Evolutionary conservation across 495 filamentous ascomycete species (phyloP).

Genomic region (Xylaria venustula): DNA sequence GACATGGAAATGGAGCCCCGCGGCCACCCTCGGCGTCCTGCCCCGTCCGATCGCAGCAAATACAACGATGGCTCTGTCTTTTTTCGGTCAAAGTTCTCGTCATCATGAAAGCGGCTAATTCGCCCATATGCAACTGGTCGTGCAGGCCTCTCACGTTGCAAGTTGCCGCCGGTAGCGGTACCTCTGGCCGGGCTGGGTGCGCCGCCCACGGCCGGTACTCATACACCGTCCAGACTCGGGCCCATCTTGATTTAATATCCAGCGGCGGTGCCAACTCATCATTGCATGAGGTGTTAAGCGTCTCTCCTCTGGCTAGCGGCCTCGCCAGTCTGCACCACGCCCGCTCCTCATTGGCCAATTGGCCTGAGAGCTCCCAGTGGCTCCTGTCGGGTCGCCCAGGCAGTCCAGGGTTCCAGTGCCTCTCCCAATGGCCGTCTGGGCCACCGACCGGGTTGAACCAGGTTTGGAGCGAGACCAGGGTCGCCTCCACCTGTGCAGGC

Average conservation of each 20-base stretch:
- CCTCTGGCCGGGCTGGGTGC: constrained; percentile 14
- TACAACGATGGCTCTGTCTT: constrained; percentile 6
- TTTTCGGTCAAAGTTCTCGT: constrained; percentile 20
- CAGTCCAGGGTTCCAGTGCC: constrained; percentile 15
- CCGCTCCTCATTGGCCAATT: constrained; percentile 24
- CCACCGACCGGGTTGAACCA: constrained; percentile 35
- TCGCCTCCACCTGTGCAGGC: constrained; percentile 8
- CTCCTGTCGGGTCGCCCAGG: constrained; percentile 31
- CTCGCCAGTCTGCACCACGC: constrained; percentile 29
- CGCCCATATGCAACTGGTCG: constrained; percentile 17
- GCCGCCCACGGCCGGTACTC: constrained; percentile 32
- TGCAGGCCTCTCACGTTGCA: constrained; percentile 6
- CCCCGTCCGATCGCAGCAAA: constrained; percentile 10
- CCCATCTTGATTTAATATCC: constrained; percentile 60
- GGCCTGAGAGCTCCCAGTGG: constrained; percentile 27
- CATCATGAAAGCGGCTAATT: constrained; percentile 15
- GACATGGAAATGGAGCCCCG: background rate
- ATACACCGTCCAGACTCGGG: constrained; percentile 52
- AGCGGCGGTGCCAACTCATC: constrained; percentile 86
- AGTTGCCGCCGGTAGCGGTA: constrained; percentile 10
- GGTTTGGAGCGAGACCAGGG: constrained; percentile 29
- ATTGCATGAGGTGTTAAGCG: constrained; percentile 67
- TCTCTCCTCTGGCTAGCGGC: constrained; percentile 53
- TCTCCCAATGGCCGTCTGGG: constrained; percentile 37
- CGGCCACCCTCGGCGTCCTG: constrained; percentile 8